Base-by-base conservation (phyloP, 495 filamentous ascomycete genomes). In the Letharia lupina region DNA sequence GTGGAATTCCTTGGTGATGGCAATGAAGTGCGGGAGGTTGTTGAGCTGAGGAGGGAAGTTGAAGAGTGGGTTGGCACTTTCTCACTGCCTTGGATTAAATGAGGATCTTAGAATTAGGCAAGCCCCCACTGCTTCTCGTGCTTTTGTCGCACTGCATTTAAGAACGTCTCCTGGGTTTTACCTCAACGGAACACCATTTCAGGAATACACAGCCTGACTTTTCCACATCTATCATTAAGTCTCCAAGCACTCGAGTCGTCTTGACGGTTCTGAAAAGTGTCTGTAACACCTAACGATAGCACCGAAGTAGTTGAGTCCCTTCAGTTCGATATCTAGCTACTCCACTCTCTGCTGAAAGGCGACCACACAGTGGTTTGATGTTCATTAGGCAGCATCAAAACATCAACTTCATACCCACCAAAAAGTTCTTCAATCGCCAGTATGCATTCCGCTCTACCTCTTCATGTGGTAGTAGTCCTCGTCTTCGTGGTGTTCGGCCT, bases 11-110 rank as follows among this genome's bases (percentile, higher is more conserved):
- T 98, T 18, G 89, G 91, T 4, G 86, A 90, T 67, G 94, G 94
- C 13, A 88, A 94, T 72, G 86, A 88, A 66, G 82, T 91, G 50
- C 78, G 86, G 13, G 95, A 99, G 77, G 91, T 99, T 75, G 82
- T 96, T 23, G 82, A 91, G 75, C 77, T 99, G 67, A 83, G 89
- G 64, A 86, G 88, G 73, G 94, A 98, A 78, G 94, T 99, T 0
- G 89, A 91, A 73, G 91, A 93, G 71, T 99, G 95, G 95, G 91
- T 96, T 15, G 89, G 92, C 18, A 95, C 91, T 8, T 98, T 96
- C 73, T 85, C 86, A 54, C 75, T 97, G 70, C 94, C 93, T 16
- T 97, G 94, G 94, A 79, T 79, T 33, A 78, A 84, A 70, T 75
- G 79, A 62, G 73, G 79, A 4, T 52, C 63, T 33, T 47, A 35